Evolutionary conservation across 202 grass and related monocot species (phyloP).

Genomic region (Setaria viridis): DNA sequence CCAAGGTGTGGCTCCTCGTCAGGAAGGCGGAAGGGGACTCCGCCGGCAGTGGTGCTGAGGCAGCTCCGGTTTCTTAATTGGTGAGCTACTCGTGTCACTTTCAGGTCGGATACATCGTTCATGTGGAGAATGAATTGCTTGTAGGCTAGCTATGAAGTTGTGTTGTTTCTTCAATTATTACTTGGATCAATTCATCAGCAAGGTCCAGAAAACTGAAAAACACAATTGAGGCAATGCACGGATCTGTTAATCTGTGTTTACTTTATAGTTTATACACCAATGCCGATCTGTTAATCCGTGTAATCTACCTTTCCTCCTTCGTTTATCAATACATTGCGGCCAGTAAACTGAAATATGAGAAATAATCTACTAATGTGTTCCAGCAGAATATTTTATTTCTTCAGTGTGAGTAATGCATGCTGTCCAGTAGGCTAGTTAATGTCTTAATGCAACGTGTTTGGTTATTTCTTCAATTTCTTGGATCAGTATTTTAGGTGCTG

Average conservation of each 20-base stretch:
- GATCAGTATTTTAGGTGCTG: background rate
- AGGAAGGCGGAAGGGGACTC: background rate
- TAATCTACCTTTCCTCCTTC: background rate
- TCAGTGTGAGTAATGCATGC: too few species aligned
- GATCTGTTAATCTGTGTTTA: background rate
- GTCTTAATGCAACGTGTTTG: background rate
- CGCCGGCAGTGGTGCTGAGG: background rate
- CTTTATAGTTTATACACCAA: background rate
- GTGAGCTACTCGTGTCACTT: conserved; percentile 23
- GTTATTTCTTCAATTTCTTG: background rate
- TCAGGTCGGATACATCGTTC: background rate
- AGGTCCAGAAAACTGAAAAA: background rate
- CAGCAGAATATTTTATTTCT: too few species aligned
- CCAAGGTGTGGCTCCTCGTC: background rate
- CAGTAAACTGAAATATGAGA: background rate
- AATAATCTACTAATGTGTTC: background rate
- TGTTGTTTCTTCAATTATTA: background rate
- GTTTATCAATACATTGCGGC: background rate
- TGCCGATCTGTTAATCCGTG: background rate
- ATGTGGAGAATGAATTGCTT: background rate
- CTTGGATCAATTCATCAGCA: background rate
- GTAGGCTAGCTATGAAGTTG: background rate
- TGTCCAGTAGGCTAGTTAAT: background rate
- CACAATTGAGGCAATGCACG: background rate
- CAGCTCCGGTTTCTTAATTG: background rate